phyloP scores from a whole-genome alignment of 768 basidiomycete genomes.

The Lentinula aciculospora region DNA sequence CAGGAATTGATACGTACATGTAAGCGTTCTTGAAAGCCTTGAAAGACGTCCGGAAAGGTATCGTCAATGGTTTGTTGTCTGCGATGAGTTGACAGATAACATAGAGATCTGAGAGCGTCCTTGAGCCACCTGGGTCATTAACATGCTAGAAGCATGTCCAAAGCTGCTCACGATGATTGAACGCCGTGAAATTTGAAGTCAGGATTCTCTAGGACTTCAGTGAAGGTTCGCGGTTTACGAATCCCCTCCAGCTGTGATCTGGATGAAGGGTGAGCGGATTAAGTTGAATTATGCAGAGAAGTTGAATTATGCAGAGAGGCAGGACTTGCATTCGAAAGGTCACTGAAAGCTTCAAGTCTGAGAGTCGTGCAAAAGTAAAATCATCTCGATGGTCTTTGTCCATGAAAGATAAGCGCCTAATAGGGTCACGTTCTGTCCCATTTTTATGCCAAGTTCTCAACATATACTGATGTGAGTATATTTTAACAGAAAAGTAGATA shows the following conservation, averaged over 20 bases:
- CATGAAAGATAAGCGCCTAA: conserved; percentile 30
- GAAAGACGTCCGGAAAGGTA: conserved; percentile 88
- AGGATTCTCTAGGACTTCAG: conserved; percentile 79
- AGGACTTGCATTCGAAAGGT: conserved; percentile 80
- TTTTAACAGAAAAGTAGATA: too few species aligned
- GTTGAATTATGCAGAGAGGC: too few species aligned
- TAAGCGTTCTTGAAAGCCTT: conserved; percentile 86
- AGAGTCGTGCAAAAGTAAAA: conserved; percentile 88
- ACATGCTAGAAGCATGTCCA: conserved; percentile 10
- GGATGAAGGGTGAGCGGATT: too few species aligned
- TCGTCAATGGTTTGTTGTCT: conserved; percentile 89
- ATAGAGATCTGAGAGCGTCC: conserved; percentile 87
- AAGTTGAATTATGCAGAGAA: too few species aligned
- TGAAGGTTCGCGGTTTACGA: conserved; percentile 64
- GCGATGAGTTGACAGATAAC: conserved; percentile 89
- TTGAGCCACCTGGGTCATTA: conserved; percentile 34
- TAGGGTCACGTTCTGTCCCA: too few species aligned
- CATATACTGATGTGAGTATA: too few species aligned
- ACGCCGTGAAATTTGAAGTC: conserved; percentile 80
- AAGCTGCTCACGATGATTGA: conserved; percentile 60
- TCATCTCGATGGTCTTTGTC: conserved; percentile 74
- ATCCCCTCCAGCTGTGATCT: conserved; percentile 86
- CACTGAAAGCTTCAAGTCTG: conserved; percentile 82
- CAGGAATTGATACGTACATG: conserved; percentile 39
- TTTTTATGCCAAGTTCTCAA: too few species aligned